A percentile compares a stretch with the other conserved stretches of the same genome.
phyloP scores from a whole-genome alignment of 1,284 basidiomycete genomes.

The Tylopilus sp. region DNA sequence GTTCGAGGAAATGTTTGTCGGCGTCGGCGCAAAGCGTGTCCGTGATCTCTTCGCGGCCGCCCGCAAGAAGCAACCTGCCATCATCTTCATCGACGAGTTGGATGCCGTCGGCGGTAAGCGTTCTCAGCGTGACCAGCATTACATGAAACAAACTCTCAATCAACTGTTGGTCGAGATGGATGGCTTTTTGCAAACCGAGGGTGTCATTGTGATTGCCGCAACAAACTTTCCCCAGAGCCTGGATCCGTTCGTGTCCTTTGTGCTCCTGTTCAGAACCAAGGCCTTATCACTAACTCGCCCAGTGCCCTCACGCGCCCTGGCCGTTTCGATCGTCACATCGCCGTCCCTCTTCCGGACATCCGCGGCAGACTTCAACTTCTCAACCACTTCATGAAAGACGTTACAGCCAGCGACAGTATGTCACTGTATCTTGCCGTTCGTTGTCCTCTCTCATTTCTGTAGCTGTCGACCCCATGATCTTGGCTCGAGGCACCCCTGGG shows the following conservation, averaged over 20 bases:
- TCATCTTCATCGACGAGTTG: constrained; percentile 93
- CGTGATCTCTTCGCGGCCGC: constrained; percentile 95
- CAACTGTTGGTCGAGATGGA: constrained; percentile 95
- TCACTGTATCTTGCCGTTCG: constrained; percentile 4
- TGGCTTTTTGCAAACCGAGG: constrained; percentile 87
- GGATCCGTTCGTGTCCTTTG: constrained; percentile 61
- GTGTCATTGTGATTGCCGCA: constrained; percentile 90
- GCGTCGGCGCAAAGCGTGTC: constrained; percentile 93
- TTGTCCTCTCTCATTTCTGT: constrained; percentile 8
- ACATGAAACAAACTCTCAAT: constrained; percentile 90
- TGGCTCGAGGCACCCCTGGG: constrained; percentile 88
- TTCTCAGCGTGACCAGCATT: constrained; percentile 81
- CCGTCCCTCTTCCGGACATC: constrained; percentile 87
- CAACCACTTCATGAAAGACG: constrained; percentile 82
- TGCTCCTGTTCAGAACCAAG: constrained; percentile 1
- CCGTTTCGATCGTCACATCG: constrained; percentile 88
- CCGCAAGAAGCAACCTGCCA: constrained; percentile 90
- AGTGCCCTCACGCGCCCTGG: constrained; percentile 91
- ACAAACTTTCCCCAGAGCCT: constrained; percentile 94
- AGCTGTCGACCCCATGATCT: constrained; percentile 79
- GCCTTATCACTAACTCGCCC: constrained; percentile 21
- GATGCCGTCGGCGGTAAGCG: constrained; percentile 94
- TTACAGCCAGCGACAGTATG: constrained; percentile 60
- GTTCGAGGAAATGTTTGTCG: constrained; percentile 98
- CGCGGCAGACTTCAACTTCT: constrained; percentile 86